Evolutionary conservation across 495 filamentous ascomycete species (phyloP), one percentile per base, ranked within the genome.

Genomic region (Trichoderma virens): DNA sequence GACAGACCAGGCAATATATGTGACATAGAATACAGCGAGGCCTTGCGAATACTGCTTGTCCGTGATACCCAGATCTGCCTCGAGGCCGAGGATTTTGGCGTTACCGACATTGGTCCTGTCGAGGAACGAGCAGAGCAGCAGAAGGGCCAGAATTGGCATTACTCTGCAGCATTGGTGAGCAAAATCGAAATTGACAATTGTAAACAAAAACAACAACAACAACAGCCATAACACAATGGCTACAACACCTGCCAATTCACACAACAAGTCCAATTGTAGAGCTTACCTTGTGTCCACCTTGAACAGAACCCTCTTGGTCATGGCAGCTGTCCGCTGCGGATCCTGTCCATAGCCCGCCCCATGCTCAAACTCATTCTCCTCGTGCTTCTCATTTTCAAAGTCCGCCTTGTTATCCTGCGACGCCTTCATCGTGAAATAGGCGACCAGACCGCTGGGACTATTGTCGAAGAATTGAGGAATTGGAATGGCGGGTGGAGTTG

Each of bases 51-150:
- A 56, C 13, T 71, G 72, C 70, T 85, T 79, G 90, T 90, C 54
- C 84, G 68, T 34, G 90, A 94, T 86, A n/a, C 68, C 63, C 5
- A 93, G 68, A 67, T 89, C 87, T 28, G 65, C 74, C 0, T 83
- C 75, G 51, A 93, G 78, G 28, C 88, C 88, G 69, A 91, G 88
- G 59, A 83, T 75, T 25, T 73, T 73, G 0, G 80, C 81, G 64
- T 83, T 83, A 60, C 80, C 80, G 47, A 78, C 70, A 76, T 91
- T 92, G 73, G 86, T 89, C 62, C 89, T 79, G 69, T 91, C 88
- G 23, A 92, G 75, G 65, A 92, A 91, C 7, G 87, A 90, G n/a
- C 88, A 80, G 67, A 84, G 71, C 62, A 83, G 84, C 27, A 85
- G 71, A 14, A 84, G 66, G 16, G 82, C 73, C 61, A 85, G 68